phyloP scores from a whole-genome alignment of 768 basidiomycete species.

The Termitomyces sp. region DNA sequence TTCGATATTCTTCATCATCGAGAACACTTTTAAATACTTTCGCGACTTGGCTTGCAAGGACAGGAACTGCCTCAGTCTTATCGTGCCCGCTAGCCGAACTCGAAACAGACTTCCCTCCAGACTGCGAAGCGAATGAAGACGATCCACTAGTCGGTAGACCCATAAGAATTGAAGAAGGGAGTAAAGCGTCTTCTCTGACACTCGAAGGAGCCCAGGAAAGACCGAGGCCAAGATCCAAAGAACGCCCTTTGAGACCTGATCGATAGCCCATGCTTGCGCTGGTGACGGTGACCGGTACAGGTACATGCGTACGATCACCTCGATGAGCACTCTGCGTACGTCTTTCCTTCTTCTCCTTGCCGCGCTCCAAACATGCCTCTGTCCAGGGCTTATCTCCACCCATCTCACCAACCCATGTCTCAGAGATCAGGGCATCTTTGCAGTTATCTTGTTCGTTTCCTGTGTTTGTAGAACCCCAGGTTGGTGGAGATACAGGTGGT shows the following conservation, averaged over 20 bases:
- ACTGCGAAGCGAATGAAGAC: constrained; percentile 16
- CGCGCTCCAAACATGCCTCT: constrained; percentile 14
- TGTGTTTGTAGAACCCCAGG: constrained; percentile 26
- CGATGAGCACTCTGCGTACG: constrained; percentile 15
- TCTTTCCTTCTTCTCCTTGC: constrained; percentile 22
- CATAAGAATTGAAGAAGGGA: constrained; percentile 40
- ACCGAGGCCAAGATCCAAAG: constrained; percentile 64
- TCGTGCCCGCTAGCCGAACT: constrained; percentile 17
- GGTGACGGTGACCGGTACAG: constrained; percentile 17
- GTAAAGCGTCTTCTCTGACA: constrained; percentile 59
- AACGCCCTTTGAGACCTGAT: constrained; percentile 56
- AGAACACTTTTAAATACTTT: constrained; percentile 41
- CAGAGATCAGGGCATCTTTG: constrained; percentile 10
- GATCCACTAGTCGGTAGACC: constrained; percentile 25
- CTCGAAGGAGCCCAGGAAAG: constrained; percentile 68
- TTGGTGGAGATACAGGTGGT: constrained; percentile 53
- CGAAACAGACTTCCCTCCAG: constrained; percentile 15
- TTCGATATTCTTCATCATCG: constrained; percentile 38
- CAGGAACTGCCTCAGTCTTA: constrained; percentile 19
- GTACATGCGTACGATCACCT: constrained; percentile 28
- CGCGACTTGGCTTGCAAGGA: constrained; percentile 40
- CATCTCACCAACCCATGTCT: constrained; percentile 16
- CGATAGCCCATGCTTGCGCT: constrained; percentile 28
- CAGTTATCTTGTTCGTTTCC: constrained; percentile 16
- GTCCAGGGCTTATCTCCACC: constrained; percentile 9